Evolutionary conservation across 768 basidiomycete genomes (phyloP).

Genomic region (Daedaleopsis sinensis): DNA sequence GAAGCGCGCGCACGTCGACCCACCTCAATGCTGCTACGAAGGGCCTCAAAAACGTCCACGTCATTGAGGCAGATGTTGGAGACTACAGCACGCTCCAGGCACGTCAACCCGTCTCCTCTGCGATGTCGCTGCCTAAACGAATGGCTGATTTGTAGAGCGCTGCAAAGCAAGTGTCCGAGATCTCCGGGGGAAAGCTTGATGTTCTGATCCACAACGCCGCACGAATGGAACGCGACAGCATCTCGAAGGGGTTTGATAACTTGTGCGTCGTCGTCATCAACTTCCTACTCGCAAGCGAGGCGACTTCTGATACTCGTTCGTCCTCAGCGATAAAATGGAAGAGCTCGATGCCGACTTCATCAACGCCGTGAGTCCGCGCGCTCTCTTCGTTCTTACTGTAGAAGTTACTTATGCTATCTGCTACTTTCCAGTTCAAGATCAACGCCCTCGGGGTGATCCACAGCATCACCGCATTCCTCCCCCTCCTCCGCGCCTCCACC

Average conservation of each 20-base stretch:
- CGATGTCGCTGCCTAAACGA: not conserved
- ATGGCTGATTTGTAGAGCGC: slow-evolving; percentile 4
- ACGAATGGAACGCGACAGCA: slow-evolving; percentile 11
- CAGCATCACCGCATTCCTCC: not conserved
- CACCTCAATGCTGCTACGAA: slow-evolving; percentile 9
- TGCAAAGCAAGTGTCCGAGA: slow-evolving; percentile 24
- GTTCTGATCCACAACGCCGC: slow-evolving; percentile 41
- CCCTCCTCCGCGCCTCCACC: slow-evolving; percentile 37
- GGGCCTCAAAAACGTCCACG: slow-evolving; percentile 31
- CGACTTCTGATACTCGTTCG: not conserved
- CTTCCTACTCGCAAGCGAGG: not conserved
- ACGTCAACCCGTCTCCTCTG: not conserved
- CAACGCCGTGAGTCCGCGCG: slow-evolving; percentile 3
- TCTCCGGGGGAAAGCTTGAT: slow-evolving; percentile 36
- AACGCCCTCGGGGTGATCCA: slow-evolving; percentile 38
- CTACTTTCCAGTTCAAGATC: slow-evolving; percentile 6
- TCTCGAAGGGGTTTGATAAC: slow-evolving; percentile 17
- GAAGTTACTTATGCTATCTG: not conserved
- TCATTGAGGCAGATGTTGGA: slow-evolving; percentile 41
- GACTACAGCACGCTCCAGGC: slow-evolving; percentile 34
- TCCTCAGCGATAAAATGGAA: slow-evolving; percentile 9
- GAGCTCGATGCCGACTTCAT: slow-evolving; percentile 19
- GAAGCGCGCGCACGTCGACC: slow-evolving; percentile 13
- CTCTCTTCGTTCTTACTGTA: not conserved
- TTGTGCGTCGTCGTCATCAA: slow-evolving; percentile 24